Percentiles rank a stretch among this genome's conserved stretches.
These are phyloP conservation scores for Solanum boliviense DNA, from an alignment of 257 asterid species.

Conservation along the genomic window DNA sequence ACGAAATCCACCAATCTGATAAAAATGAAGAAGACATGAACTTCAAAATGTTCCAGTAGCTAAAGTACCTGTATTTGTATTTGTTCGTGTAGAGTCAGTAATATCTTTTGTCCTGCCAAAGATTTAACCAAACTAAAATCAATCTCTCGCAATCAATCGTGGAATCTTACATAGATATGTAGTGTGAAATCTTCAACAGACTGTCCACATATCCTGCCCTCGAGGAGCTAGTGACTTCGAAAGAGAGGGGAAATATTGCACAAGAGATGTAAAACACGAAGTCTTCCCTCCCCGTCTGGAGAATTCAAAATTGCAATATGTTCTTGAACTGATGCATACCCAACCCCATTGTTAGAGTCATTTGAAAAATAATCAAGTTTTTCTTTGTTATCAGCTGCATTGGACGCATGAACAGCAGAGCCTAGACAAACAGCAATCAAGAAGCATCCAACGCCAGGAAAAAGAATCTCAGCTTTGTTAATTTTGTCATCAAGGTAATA, in stretches of 20 bases:
- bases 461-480: constrained; percentile 87
- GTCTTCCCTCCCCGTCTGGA: neutral
- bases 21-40: neutral
- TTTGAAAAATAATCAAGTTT: constrained; percentile 42
- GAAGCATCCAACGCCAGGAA: constrained; percentile 93
- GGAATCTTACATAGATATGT: neutral
- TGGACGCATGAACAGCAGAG: constrained; percentile 73
- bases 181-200: neutral
- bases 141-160: neutral
- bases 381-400: constrained; percentile 57
- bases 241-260: neutral
- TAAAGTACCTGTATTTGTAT: neutral
- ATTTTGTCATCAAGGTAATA: constrained; percentile 80
- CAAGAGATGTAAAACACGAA: neutral
- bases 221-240: neutral
- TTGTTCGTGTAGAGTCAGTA: neutral
- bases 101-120: constrained; percentile 8
- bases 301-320: neutral
- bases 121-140: neutral
- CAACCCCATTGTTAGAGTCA: constrained; percentile 15
- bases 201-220: neutral
- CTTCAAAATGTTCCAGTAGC: neutral
- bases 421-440: constrained; percentile 88
- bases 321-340: constrained; percentile 19
- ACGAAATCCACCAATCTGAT: neutral